These are phyloP conservation scores for Paecilomyces dactylethromorphus DNA, from an alignment of 2,329 filamentous ascomycete species.

Conservation along the genomic window DNA sequence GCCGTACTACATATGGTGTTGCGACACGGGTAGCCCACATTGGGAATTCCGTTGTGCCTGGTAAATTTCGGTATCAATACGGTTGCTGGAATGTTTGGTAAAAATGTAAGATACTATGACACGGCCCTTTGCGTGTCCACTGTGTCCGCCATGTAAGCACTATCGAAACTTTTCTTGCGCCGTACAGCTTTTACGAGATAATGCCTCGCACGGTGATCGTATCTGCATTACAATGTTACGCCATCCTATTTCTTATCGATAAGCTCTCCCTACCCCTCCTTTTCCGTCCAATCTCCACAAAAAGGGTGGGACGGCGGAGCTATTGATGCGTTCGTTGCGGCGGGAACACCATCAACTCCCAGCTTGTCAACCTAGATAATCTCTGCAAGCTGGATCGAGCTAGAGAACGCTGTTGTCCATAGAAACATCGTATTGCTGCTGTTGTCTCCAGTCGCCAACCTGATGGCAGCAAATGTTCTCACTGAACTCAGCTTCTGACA, in stretches of 20 bases:
- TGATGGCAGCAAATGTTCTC: no score
- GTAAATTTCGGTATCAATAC: neutral
- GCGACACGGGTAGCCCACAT: neutral
- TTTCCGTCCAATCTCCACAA: neutral
- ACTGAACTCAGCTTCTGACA: no score
- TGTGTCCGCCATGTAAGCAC: neutral
- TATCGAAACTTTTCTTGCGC: neutral
- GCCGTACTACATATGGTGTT: neutral
- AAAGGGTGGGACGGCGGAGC: no score
- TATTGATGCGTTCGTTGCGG: no score
- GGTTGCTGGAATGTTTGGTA: neutral
- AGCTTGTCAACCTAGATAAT: no score
- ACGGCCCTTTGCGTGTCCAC: neutral
- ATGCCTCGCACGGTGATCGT: neutral
- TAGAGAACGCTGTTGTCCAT: neutral
- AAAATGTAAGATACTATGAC: neutral
- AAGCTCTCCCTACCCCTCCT: neutral
- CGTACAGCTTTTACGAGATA: neutral
- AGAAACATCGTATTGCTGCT: neutral
- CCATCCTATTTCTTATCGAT: neutral
- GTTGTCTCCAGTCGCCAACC: neutral
- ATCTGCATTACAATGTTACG: neutral
- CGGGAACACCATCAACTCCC: no score
- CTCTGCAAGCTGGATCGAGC: neutral
- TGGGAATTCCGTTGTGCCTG: constrained; percentile 1